Base-by-base conservation (phyloP, 2,329 filamentous ascomycete genomes). In the Keithomyces neogunnii region DNA sequence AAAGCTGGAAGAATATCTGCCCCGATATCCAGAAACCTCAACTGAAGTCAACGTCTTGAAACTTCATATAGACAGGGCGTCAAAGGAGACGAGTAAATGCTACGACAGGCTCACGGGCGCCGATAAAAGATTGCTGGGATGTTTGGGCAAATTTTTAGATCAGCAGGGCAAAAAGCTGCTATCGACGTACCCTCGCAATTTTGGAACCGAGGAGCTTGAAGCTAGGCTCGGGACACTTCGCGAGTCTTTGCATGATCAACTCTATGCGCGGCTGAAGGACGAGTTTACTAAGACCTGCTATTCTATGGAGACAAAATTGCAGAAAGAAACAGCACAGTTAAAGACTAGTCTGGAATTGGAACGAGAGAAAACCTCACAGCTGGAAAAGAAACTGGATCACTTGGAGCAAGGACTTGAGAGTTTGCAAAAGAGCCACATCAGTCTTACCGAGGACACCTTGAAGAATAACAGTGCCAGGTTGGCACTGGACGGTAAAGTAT, bases 331-430 rank as follows among this genome's bases (percentile, higher is more conserved):
- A 19, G 50, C 40, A 19, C 35, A 47, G 28, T 39, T 57, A 19
- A 36, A 49, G 32, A 30, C 36, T 36, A 47, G 53, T 4, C 42
- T 56, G 10, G 31, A 38, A 3, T 13, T 9, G 2, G 51, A 58
- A 43, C 51, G 43, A 26, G 33, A 46, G 19, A 47, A 48, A 39
- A 54, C 46, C 32, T 53, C 57, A 5, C 49, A 39, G 7, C 55
- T 70, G 5, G 60, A 63, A 40, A 52, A 53, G 7, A 60, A 59
- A 32, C 50, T 63, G 6, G 59, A 64, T 7, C 55, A 64, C 2
- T 38, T 59, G 42, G 49, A 49, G 11, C 32, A 50, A 11, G 54
- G 35, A 19, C 31, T 54, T 11, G 57, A 31, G 8, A 57, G 36
- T 10, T 52, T 38, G 51, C 29, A 32, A 33, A 31, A 47, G 35